Conservation (phyloP, 1,139 yeast species). For the Yamadazyma jaroonii region DNA sequence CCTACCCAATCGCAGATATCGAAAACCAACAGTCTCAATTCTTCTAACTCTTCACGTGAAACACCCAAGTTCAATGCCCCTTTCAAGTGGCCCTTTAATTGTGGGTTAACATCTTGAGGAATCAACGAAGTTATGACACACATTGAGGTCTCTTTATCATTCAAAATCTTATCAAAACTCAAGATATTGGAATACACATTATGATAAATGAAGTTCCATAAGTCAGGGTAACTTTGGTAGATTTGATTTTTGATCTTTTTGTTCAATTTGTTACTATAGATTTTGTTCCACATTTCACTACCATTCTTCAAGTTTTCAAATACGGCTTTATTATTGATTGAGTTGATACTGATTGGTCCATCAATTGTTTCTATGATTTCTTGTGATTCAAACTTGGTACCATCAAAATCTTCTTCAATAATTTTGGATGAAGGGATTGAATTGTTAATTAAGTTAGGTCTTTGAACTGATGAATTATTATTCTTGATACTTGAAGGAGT, state of each 20-base stretch:
- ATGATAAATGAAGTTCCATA: conserved; percentile 69
- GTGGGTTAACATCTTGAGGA: conserved; percentile 95
- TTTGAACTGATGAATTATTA: conserved; percentile 25
- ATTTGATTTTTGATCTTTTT: conserved; percentile 65
- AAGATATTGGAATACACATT: conserved; percentile 78
- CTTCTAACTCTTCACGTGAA: conserved; percentile 58
- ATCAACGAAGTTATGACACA: conserved; percentile 77
- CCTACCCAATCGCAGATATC: conserved; percentile 77
- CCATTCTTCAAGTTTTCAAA: conserved; percentile 47
- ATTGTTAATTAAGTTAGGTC: conserved; percentile 31
- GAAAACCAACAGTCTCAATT: conserved; percentile 60
- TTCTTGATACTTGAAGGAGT: conserved; percentile 55
- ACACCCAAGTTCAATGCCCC: conserved; percentile 86
- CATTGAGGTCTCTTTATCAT: conserved; percentile 70
- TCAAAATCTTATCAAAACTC: conserved; percentile 61
- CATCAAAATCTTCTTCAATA: conserved; percentile 41
- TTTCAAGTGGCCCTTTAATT: conserved; percentile 81
- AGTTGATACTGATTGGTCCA: conserved; percentile 37
- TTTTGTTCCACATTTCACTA: conserved; percentile 65
- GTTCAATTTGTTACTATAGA: conserved; percentile 71
- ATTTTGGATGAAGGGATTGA: conserved; percentile 38
- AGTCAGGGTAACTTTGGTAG: conserved; percentile 76
- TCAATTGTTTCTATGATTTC: conserved; percentile 37
- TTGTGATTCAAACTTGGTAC: conserved; percentile 31
- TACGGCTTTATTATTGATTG: conserved; percentile 28